Conservation (phyloP, 176 grass and related monocot genomes). For the Bolboschoenus planiculmis region DNA sequence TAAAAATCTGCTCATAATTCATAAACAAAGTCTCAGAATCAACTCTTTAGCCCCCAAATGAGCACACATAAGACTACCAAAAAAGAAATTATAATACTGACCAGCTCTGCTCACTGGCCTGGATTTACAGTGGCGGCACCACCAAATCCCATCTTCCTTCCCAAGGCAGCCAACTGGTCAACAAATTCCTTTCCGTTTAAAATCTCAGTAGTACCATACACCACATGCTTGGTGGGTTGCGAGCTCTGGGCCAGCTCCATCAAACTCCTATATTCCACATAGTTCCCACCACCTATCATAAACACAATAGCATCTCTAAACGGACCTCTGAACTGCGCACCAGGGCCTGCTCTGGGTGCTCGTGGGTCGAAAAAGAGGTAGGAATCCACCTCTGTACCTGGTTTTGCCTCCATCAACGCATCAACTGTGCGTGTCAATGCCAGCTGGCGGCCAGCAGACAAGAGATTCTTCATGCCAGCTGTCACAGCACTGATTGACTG, state of each 20-base stretch:
- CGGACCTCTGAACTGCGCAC: slow-evolving; percentile 77
- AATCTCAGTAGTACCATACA: slow-evolving; percentile 89
- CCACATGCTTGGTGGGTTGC: slow-evolving; percentile 78
- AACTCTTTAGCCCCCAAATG: not conserved
- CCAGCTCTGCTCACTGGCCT: slow-evolving; percentile 36
- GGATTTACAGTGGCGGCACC: slow-evolving; percentile 30
- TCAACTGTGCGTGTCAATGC: slow-evolving; percentile 87
- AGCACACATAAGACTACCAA: not conserved
- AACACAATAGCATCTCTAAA: slow-evolving; percentile 99
- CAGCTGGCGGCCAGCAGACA: slow-evolving; percentile 80
- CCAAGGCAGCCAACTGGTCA: slow-evolving; percentile 74
- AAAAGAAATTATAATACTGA: not conserved
- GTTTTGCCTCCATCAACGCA: slow-evolving; percentile 84
- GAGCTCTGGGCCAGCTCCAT: slow-evolving; percentile 69
- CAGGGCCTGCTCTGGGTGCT: slow-evolving; percentile 59
- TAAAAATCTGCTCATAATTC: not conserved
- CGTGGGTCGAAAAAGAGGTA: slow-evolving; percentile 85
- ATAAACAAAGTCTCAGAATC: not conserved
- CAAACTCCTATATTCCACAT: slow-evolving; percentile 95
- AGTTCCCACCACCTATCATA: slow-evolving; percentile 97
- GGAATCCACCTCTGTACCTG: slow-evolving; percentile 81
- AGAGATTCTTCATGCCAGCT: slow-evolving; percentile 83
- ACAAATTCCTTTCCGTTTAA: slow-evolving; percentile 82
- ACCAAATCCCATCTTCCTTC: slow-evolving; percentile 77
- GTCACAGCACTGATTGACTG: slow-evolving; percentile 83